These are phyloP conservation scores for Carallia brachiata DNA, from an alignment of 345 rosid species.

Conservation along the genomic window DNA sequence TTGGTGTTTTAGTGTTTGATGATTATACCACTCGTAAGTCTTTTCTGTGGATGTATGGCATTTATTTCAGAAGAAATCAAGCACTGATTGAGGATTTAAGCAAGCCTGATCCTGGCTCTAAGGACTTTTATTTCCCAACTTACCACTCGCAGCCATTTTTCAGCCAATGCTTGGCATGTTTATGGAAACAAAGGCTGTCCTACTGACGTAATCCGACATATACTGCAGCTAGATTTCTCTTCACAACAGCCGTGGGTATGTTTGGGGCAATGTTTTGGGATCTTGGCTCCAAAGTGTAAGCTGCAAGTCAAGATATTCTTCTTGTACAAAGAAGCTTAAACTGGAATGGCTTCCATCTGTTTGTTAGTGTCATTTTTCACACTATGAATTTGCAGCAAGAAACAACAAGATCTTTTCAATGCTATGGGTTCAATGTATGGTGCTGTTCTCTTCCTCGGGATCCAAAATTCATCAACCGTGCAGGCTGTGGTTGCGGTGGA, in stretches of 20 bases:
- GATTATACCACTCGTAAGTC: too few species aligned
- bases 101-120: slow-evolving; percentile 52
- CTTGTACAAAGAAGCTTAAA: neutral
- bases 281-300: slow-evolving; percentile 61
- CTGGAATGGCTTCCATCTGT: neutral
- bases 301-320: slow-evolving; percentile 1
- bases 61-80: slow-evolving; percentile 39
- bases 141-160: slow-evolving; percentile 50
- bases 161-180: slow-evolving; percentile 56
- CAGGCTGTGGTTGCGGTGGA: slow-evolving; percentile 66
- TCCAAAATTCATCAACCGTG: slow-evolving; percentile 49
- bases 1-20: too few species aligned
- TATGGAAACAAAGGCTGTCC: slow-evolving; percentile 68
- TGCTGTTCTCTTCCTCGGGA: slow-evolving; percentile 62
- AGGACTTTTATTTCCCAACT: slow-evolving; percentile 51
- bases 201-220: slow-evolving; percentile 70
- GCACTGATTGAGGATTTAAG: slow-evolving; percentile 52
- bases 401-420: slow-evolving; percentile 50
- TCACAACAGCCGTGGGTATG: slow-evolving; percentile 52
- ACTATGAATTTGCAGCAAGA: slow-evolving; percentile 30
- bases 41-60: too few species aligned
- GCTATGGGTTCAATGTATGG: slow-evolving; percentile 77
- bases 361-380: neutral
- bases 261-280: slow-evolving; percentile 76
- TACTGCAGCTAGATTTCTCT: slow-evolving; percentile 62